Percentiles rank a stretch among this genome's conserved stretches.
Conservation (phyloP, 1,139 yeast genomes). For the Yamadazyma jaroonii region DNA sequence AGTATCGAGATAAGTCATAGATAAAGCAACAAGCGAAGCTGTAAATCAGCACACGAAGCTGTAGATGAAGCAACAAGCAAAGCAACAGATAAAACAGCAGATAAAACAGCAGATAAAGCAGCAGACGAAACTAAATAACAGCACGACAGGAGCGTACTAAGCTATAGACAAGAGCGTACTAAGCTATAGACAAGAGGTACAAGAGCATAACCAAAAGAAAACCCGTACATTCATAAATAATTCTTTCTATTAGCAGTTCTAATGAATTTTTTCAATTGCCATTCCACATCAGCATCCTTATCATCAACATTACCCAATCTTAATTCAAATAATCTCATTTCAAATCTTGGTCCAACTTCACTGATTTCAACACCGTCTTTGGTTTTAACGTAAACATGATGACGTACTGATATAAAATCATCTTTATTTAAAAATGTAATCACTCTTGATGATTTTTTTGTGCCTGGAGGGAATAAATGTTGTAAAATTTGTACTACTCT, state of each 20-base stretch:
- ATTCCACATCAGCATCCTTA: constrained; percentile 96
- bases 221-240: constrained; percentile 41
- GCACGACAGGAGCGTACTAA: no score
- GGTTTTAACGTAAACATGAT: constrained; percentile 88
- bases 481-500: constrained; percentile 79
- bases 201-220: background rate
- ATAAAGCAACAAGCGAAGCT: no score
- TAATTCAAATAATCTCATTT: constrained; percentile 88
- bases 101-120: no score
- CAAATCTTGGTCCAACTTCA: constrained; percentile 98
- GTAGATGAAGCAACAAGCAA: no score
- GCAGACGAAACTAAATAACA: no score
- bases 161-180: no score
- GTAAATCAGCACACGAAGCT: no score
- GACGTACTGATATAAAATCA: constrained; percentile 90
- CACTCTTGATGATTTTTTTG: constrained; percentile 83
- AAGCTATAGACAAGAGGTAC: no score
- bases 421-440: constrained; percentile 88
- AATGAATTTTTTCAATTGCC: constrained; percentile 91
- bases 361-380: constrained; percentile 88
- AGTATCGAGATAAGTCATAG: no score
- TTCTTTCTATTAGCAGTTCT: constrained; percentile 95
- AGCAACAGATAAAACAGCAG: no score
- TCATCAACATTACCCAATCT: constrained; percentile 89
- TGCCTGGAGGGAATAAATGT: constrained; percentile 97